Percentiles rank a stretch among this genome's conserved stretches.
Conservation (phyloP, 768 basidiomycete genomes). For the Trametes sanguinea region DNA sequence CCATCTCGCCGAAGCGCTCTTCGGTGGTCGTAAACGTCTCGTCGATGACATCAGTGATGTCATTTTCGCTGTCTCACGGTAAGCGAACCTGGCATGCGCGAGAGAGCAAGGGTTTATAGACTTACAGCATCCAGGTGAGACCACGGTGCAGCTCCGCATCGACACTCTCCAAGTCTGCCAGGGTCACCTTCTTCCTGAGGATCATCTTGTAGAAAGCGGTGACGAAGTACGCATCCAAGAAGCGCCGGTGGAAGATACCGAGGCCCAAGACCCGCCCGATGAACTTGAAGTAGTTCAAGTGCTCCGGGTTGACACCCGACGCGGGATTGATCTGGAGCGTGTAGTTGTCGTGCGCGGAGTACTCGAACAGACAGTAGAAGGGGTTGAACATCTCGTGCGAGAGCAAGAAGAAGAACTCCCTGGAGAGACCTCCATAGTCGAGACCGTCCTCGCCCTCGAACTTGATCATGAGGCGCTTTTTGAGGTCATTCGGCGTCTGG, state of each 20-base stretch:
- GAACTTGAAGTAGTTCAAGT: conserved; percentile 99
- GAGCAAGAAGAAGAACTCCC: conserved; percentile 99
- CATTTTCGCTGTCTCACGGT: conserved; percentile 75
- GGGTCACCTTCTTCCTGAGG: conserved; percentile 92
- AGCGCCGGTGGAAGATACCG: conserved; percentile 98
- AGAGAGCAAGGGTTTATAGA: conserved; percentile 13
- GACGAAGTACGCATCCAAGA: conserved; percentile 99
- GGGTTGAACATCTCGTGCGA: conserved; percentile 99
- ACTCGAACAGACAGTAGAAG: conserved; percentile 99
- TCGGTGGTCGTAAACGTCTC: conserved; percentile 97
- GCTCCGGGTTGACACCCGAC: conserved; percentile 97
- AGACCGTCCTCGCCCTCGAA: conserved; percentile 99
- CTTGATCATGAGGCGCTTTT: conserved; percentile 99
- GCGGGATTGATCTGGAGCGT: conserved; percentile 99
- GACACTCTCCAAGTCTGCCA: conserved; percentile 94
- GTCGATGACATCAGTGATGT: conserved; percentile 97
- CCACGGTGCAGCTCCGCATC: conserved; percentile 94
- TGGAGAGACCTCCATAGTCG: conserved; percentile 97
- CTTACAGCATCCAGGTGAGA: conserved; percentile 98
- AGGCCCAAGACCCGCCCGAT: conserved; percentile 94
- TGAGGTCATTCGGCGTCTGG: conserved; percentile 96
- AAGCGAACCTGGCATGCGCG: not conserved
- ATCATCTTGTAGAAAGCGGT: conserved; percentile 99
- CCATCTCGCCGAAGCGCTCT: conserved; percentile 97
- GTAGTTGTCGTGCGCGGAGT: conserved; percentile 99